A percentile compares a stretch with the other conserved stretches of the same genome.
These are phyloP conservation scores for Pterocarpus santalinus DNA, from an alignment of 306 rosid species.

Conservation along the genomic window DNA sequence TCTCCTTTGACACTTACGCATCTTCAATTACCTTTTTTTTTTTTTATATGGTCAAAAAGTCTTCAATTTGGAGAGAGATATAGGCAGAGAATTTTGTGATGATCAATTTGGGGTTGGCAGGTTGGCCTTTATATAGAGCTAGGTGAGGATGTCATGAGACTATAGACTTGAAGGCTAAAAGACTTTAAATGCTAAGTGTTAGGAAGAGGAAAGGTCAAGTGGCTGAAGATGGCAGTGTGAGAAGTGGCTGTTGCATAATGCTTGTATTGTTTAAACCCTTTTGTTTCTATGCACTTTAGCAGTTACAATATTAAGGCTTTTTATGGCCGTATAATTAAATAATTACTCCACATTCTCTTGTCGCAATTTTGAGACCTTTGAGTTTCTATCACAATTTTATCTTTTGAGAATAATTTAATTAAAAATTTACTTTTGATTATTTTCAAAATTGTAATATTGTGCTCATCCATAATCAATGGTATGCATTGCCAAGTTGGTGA, in stretches of 20 bases:
- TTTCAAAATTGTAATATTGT: neutral
- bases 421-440: no score
- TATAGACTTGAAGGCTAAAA: neutral
- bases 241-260: no score
- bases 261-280: neutral
- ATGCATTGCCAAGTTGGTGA: neutral
- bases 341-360: neutral
- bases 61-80: neutral
- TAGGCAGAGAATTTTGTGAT: neutral
- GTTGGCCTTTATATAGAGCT: constrained; percentile 18
- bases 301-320: neutral
- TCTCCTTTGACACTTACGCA: no score
- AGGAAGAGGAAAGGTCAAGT: neutral
- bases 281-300: neutral
- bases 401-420: neutral
- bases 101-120: neutral
- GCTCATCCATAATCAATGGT: neutral
- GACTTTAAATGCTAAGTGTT: neutral
- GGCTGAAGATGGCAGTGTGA: neutral
- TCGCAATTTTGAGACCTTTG: neutral
- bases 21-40: no score
- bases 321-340: no score
- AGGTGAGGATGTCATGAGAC: neutral
- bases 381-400: neutral
- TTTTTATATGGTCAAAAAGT: no score